Evolutionary conservation across 2,329 filamentous ascomycete species (phyloP), one percentile per base, ranked within the genome.

Genomic region (Calonectria pseudoturangicola): DNA sequence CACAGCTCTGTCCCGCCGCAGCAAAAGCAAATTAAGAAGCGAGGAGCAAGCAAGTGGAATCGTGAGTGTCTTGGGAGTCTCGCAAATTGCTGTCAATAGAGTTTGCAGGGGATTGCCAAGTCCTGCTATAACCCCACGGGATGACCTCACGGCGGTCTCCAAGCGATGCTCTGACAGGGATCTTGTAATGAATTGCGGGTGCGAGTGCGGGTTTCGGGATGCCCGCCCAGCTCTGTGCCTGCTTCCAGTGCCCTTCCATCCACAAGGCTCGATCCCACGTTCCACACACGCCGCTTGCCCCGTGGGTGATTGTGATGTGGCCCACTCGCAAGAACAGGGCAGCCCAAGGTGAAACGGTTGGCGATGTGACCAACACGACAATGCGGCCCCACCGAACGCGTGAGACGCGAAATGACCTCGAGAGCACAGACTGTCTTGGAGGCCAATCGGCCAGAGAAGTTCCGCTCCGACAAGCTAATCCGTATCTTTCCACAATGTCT

Each of bases 1-100:
- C 54, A 41, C 15, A 39, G 36, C 21, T 16, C 21, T 39, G 54
- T 27, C 21, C 36, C 33, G 39, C n/a, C 9, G 54, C 7, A 21
- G 6, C 12, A 41, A 58, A 25, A 60, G 33, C 30, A 21, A 21
- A 58, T 25, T 16, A n/a, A n/a, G 12, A 4, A 21, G 21, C 21
- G 21, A 8, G 4, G 30, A 25, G 36, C 21, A 8, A 54, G 33
- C 9, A 4, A 16, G 4, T 18, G 12, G 25, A 27, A 51, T 51
- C 18, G 50, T 21, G 15, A 16, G 33, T 60, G 33, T 41, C 33
- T 25, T 36, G 33, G n/a, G 27, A 28, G 41, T 41, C 54, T 60
- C 54, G 54, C 54, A 60, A 60, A 60, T 60, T 60, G 36, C 36
- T 39, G 8, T 13, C n/a, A 25, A 60, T 41, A 60, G 54, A 41